phyloP scores from a whole-genome alignment of 257 asterid species.

The Craterostigma plantagineum region DNA sequence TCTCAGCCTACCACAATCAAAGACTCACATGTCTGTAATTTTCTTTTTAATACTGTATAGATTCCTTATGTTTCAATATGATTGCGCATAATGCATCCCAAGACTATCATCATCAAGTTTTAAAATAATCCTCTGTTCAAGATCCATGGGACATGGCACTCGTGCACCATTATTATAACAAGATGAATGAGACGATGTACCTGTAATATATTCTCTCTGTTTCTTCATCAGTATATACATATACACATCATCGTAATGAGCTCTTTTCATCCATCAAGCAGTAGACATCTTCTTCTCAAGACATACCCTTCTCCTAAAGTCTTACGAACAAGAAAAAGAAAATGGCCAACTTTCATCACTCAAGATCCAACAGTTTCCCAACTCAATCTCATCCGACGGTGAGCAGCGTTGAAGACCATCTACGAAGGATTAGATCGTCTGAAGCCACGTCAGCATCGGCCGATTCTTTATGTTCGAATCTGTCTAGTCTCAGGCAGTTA shows the following conservation, averaged over 20 bases:
- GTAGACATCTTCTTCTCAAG: no score
- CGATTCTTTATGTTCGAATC: constrained; percentile 8
- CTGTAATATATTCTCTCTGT: constrained; percentile 6
- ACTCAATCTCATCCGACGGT: constrained; percentile 20
- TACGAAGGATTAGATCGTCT: constrained; percentile 15
- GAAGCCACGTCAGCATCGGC: constrained; percentile 4
- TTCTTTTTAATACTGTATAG: constrained; percentile 8
- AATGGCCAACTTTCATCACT: constrained; percentile 12
- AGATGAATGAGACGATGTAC: not conserved
- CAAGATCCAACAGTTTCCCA: constrained; percentile 22
- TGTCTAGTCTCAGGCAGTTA: no score
- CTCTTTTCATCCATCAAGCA: no score
- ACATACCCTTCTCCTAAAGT: no score
- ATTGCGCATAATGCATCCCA: no score
- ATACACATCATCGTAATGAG: no score
- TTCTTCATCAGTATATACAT: not conserved
- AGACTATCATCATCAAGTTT: not conserved
- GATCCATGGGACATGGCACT: constrained; percentile 6
- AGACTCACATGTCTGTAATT: not conserved
- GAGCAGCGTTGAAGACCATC: constrained; percentile 7
- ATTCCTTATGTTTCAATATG: constrained; percentile 8
- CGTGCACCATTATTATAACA: not conserved
- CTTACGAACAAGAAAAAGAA: not conserved
- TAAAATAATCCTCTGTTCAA: not conserved
- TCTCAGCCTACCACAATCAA: no score